A percentile compares a stretch with the other conserved stretches of the same genome.
Conservation (phyloP, 768 basidiomycete genomes). For the Postia placenta region DNA sequence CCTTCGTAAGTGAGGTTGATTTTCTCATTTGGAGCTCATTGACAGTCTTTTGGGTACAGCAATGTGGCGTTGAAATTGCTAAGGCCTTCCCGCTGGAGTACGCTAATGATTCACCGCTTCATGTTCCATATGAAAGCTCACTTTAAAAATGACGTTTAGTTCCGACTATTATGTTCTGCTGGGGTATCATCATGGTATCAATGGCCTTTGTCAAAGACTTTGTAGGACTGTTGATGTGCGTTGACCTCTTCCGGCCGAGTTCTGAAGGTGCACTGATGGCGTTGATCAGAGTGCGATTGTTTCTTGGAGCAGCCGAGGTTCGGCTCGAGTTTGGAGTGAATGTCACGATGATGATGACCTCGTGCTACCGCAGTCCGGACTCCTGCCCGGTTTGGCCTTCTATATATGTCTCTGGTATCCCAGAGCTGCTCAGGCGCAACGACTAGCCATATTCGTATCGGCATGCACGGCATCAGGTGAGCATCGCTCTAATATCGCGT, state of each 20-base stretch:
- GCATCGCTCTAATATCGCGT: neutral
- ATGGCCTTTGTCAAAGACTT: constrained; percentile 10
- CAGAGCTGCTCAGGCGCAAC: constrained; percentile 4
- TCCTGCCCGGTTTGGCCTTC: constrained; percentile 11
- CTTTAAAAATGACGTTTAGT: too few relatives aligned
- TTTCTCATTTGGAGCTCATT: neutral
- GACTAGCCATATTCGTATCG: constrained; percentile 2
- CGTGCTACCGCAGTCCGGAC: constrained; percentile 5
- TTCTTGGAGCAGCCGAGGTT: constrained; percentile 8
- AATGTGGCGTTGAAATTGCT: constrained; percentile 9
- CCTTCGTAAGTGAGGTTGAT: constrained; percentile 10
- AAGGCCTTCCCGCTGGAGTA: constrained; percentile 5
- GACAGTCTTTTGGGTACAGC: neutral
- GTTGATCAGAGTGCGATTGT: constrained; percentile 3
- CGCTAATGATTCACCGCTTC: too few relatives aligned
- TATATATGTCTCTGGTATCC: constrained; percentile 9
- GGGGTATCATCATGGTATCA: constrained; percentile 3
- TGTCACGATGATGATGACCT: neutral
- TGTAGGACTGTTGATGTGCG: constrained; percentile 4
- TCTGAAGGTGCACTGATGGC: neutral
- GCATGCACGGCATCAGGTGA: constrained; percentile 6
- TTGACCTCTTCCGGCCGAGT: too few relatives aligned
- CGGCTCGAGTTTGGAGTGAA: neutral
- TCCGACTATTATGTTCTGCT: constrained; percentile 9
- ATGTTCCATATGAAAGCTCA: too few relatives aligned